Conservation (phyloP, 2,329 filamentous ascomycete species). For the Lachnellula hyalina region DNA sequence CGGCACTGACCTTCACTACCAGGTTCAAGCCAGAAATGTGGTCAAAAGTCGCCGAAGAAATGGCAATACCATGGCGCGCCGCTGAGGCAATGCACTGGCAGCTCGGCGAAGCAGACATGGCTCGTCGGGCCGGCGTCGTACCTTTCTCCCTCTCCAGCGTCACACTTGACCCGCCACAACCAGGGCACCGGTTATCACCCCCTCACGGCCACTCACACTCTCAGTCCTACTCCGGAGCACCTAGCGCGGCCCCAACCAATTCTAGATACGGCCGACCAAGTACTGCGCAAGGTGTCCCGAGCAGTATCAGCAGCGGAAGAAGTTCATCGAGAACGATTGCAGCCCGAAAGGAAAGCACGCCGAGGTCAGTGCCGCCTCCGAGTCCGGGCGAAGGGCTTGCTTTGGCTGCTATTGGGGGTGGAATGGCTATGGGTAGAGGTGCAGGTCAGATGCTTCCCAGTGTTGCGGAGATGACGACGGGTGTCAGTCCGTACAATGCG, state of each 20-base stretch:
- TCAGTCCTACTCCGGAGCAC: conserved; percentile 23
- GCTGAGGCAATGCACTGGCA: conserved; percentile 99
- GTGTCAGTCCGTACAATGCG: conserved; percentile 56
- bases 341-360: conserved; percentile 31
- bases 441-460: conserved; percentile 46
- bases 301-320: conserved; percentile 8
- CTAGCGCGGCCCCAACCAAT: conserved; percentile 9
- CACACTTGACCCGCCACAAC: conserved; percentile 40
- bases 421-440: conserved; percentile 22
- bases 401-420: conserved; percentile 28
- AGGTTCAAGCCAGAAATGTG: conserved; percentile 99
- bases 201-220: conserved; percentile 26
- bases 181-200: conserved; percentile 41
- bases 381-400: conserved; percentile 34
- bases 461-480: conserved; percentile 59
- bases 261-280: conserved; percentile 23
- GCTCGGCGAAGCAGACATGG: conserved; percentile 90
- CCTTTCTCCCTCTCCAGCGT: conserved; percentile 69
- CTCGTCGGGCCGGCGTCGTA: conserved; percentile 79
- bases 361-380: conserved; percentile 32
- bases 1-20: conserved; percentile 12
- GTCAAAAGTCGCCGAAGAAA: conserved; percentile 90
- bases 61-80: conserved; percentile 90
- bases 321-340: conserved; percentile 24
- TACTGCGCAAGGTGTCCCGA: conserved; percentile 16